Base-by-base conservation (phyloP, 2,329 filamentous ascomycete genomes). In the Coleophoma cylindrospora region DNA sequence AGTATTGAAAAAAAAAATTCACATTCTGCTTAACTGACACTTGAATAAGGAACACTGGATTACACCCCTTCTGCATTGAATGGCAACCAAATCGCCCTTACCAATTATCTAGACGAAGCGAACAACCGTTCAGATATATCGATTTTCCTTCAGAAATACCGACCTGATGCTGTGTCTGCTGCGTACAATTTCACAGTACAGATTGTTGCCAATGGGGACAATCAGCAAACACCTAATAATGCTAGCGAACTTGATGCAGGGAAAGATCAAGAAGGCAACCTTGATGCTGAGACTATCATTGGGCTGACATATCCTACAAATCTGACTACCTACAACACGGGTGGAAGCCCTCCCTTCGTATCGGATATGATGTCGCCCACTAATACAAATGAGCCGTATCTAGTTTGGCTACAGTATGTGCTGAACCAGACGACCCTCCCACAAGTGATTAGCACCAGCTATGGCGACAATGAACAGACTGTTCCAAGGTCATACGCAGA, bases 381-480 rank as follows among this genome's bases (percentile, higher is more conserved):
- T 22, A 57, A 66, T 45, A 66, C 71, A 55, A 83, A 83, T 59
- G 80, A 83, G 62, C 80, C 80, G 0, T 83, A 79, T 54, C 64
- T 83, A 4, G 72, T 76, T 36, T 75, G 79, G 55, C 66, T 82
- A 13, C 67, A 78, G 49, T 71, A 74, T 52, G 64, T 83, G 8
- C 66, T 82, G 1, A 61, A 66, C 1, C 71, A 76, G 43, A 61
- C 66, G 13, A 62, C 72, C 17, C 59, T 81, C 12, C 80, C 81
- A 1, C 77, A 79, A 47, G 74, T 83, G 2, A 69, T 84, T 12
- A 76, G 75, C 43, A 73, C 80, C 17, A 80, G 77, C 13, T 84
- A 83, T 59, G 76, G 73, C 13, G 79, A 83, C 56, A 75, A 81
- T 54, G 80, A 83, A 65, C 69, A 77, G 45, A 72, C 73, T 0